Conservation (phyloP, 2,329 filamentous ascomycete species). For the Keithomyces neogunnii region DNA sequence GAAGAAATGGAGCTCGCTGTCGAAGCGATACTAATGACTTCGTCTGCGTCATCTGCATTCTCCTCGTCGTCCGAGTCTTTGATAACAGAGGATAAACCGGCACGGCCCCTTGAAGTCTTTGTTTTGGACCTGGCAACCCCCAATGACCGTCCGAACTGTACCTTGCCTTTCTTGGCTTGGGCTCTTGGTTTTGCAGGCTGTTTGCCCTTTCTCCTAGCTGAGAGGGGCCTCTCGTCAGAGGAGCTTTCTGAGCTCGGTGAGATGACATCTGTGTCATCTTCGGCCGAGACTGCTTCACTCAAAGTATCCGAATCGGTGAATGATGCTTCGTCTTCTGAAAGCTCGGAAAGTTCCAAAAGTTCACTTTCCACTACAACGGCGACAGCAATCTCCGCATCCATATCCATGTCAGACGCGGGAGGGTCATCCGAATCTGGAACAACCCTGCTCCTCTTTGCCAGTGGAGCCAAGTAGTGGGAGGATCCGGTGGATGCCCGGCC, state of each 20-base stretch:
- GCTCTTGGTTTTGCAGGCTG: conserved; percentile 1
- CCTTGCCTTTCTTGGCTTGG: not conserved
- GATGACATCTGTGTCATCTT: not conserved
- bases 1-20: conserved; percentile 5
- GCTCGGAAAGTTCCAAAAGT: conserved; percentile 4
- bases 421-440: conserved; percentile 22
- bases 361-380: conserved; percentile 12
- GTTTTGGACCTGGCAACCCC: not conserved
- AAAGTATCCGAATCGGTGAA: conserved; percentile 10
- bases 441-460: conserved; percentile 20
- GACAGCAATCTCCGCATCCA: conserved; percentile 23
- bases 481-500: conserved; percentile 14
- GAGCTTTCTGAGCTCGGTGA: conserved; percentile 7
- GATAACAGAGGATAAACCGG: not conserved
- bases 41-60: not conserved
- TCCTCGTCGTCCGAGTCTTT: conserved; percentile 4
- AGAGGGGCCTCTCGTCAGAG: conserved; percentile 22
- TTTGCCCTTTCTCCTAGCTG: conserved; percentile 12
- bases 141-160: not conserved
- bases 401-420: conserved; percentile 16
- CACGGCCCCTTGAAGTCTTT: not conserved
- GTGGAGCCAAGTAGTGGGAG: conserved; percentile 11
- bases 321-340: conserved; percentile 10
- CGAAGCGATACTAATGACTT: not conserved
- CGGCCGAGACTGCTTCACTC: conserved; percentile 9